Conservation (phyloP, 805 yeast genomes). For the Myxozyma nipponensis region DNA sequence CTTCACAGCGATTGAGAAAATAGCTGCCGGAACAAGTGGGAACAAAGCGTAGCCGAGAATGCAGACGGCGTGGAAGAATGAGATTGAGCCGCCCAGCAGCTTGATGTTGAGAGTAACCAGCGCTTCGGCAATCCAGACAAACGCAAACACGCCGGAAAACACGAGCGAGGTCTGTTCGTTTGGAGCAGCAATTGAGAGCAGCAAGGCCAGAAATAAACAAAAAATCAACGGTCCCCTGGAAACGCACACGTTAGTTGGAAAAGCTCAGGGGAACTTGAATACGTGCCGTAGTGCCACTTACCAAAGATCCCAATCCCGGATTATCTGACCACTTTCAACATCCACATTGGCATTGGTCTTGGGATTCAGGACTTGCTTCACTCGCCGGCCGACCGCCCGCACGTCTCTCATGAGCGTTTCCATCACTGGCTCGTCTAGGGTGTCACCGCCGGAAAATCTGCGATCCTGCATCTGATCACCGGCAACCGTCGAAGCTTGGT, state of each 20-base stretch:
- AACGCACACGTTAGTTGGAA: constrained; percentile 26
- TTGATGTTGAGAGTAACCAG: constrained; percentile 63
- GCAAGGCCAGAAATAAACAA: constrained; percentile 52
- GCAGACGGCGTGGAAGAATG: constrained; percentile 64
- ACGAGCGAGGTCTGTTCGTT: constrained; percentile 48
- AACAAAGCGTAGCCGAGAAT: constrained; percentile 68
- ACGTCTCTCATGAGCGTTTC: constrained; percentile 51
- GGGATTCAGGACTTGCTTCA: constrained; percentile 46
- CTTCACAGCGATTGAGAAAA: constrained; percentile 47
- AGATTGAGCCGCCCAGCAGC: constrained; percentile 56
- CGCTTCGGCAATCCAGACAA: constrained; percentile 60
- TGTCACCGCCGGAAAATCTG: constrained; percentile 63
- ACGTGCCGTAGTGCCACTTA: constrained; percentile 1
- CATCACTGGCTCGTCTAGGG: constrained; percentile 65
- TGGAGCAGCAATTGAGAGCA: constrained; percentile 45
- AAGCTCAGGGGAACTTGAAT: background rate
- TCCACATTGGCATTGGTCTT: constrained; percentile 29
- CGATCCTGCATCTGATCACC: constrained; percentile 42
- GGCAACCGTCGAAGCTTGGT: constrained; percentile 13
- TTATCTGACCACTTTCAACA: constrained; percentile 28
- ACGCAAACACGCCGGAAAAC: constrained; percentile 60
- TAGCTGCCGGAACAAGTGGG: constrained; percentile 56
- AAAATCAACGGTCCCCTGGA: constrained; percentile 68
- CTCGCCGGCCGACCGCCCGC: constrained; percentile 43
- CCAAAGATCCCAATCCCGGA: constrained; percentile 55